Percentiles rank a stretch among this genome's conserved stretches.
Conservation (phyloP, 257 asterid species). For the Solanum tacnaense region DNA sequence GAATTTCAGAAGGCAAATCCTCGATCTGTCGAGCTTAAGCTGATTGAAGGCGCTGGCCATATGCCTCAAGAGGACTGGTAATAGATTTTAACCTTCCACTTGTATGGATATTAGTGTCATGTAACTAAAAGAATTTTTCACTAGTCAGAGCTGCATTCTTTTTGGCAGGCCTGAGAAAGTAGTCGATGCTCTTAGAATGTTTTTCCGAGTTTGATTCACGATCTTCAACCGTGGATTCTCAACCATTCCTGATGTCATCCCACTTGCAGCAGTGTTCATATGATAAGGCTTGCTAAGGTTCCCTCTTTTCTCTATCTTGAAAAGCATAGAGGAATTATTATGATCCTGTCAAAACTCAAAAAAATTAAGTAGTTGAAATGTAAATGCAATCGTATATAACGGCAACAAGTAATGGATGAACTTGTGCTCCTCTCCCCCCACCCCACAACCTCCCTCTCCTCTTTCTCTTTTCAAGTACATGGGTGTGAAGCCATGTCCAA, state of each 20-base stretch:
- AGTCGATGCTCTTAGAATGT: conserved; percentile 48
- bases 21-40: conserved; percentile 39
- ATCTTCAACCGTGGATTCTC: neutral
- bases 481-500: neutral
- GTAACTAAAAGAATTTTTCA: neutral
- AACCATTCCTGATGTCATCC: neutral
- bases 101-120: neutral
- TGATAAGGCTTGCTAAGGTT: neutral
- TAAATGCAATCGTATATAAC: neutral
- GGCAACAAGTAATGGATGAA: neutral
- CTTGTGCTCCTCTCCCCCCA: neutral
- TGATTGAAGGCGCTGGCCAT: conserved; percentile 98
- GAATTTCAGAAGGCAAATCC: conserved; percentile 70
- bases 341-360: neutral
- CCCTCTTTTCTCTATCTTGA: neutral
- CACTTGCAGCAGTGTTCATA: neutral
- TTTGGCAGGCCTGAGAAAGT: conserved; percentile 87
- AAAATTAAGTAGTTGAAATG: neutral
- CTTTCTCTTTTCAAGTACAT: neutral
- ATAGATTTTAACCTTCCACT: neutral
- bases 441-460: neutral
- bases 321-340: neutral
- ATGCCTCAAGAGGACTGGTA: conserved; percentile 99
- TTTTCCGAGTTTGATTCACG: conserved; percentile 23
- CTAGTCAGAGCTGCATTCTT: neutral